phyloP scores from a whole-genome alignment of 2,329 filamentous ascomycete species.

The Byssochlamys sp. region DNA sequence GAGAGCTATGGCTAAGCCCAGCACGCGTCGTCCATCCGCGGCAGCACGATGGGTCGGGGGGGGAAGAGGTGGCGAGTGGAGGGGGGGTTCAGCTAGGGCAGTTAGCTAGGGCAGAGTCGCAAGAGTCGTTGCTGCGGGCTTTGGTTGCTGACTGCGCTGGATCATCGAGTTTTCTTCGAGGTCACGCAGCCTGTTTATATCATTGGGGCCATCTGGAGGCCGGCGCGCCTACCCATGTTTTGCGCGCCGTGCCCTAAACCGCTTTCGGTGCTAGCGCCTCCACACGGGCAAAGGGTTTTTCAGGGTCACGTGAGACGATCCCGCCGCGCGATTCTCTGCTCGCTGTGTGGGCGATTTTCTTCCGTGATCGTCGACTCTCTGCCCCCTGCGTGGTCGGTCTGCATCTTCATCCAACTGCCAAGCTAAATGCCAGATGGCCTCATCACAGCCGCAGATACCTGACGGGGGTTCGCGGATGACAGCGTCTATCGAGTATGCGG shows the following conservation, averaged over 20 bases:
- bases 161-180: slow-evolving; percentile 23
- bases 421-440: slow-evolving; percentile 29
- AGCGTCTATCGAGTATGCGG: neutral
- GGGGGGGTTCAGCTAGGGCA: neutral
- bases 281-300: slow-evolving; percentile 18
- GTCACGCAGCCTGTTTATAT: slow-evolving; percentile 41
- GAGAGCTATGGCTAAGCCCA: neutral
- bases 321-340: neutral
- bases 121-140: neutral
- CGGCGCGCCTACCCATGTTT: slow-evolving; percentile 33
- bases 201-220: slow-evolving; percentile 30
- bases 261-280: slow-evolving; percentile 16
- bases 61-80: neutral
- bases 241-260: slow-evolving; percentile 24
- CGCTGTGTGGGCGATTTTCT: neutral
- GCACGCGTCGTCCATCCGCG: neutral
- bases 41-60: neutral
- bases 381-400: neutral
- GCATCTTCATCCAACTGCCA: slow-evolving; percentile 11
- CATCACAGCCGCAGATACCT: slow-evolving; percentile 1
- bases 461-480: neutral
- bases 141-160: slow-evolving; percentile 1
- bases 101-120: neutral
- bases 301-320: slow-evolving; percentile 15
- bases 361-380: neutral